Conservation (phyloP, 257 asterid genomes). For the Forsythia suspensa region DNA sequence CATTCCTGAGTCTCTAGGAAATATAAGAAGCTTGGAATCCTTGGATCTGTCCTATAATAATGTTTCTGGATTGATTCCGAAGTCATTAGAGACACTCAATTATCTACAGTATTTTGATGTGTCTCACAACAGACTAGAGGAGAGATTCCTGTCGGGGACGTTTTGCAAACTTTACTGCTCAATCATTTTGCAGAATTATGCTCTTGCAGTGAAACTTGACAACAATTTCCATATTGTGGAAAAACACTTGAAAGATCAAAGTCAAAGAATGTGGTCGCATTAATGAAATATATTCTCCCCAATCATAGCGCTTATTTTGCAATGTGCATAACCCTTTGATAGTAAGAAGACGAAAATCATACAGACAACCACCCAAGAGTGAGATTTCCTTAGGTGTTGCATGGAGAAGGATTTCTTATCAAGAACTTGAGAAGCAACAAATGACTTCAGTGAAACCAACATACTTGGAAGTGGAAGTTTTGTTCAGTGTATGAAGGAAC, state of each 20-base stretch:
- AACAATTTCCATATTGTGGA: conserved; percentile 40
- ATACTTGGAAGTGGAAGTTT: conserved; percentile 51
- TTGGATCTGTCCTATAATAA: conserved; percentile 48
- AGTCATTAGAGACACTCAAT: conserved; percentile 37
- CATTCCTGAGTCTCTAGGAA: conserved; percentile 43
- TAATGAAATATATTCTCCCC: conserved; percentile 20
- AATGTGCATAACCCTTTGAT: conserved; percentile 7
- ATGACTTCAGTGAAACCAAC: conserved; percentile 39
- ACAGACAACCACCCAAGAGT: neutral
- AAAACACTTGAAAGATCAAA: neutral
- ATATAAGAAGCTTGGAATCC: conserved; percentile 35
- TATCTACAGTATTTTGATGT: conserved; percentile 32
- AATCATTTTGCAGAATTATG: conserved; percentile 38
- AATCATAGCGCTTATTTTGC: neutral
- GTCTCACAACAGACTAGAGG: conserved; percentile 39
- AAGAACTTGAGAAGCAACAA: conserved; percentile 42
- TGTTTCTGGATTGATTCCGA: conserved; percentile 40
- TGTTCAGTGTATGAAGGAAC: conserved; percentile 51
- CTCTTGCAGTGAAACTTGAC: conserved; percentile 38
- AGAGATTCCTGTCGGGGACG: conserved; percentile 38
- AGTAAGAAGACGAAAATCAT: neutral
- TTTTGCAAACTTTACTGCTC: conserved; percentile 39
- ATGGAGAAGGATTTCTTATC: conserved; percentile 37
- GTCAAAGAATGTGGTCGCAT: neutral
- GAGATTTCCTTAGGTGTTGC: conserved; percentile 9